Evolutionary conservation across 306 rosid species (phyloP), one percentile per base, ranked within the genome.

Genomic region (Calophaca sinica): DNA sequence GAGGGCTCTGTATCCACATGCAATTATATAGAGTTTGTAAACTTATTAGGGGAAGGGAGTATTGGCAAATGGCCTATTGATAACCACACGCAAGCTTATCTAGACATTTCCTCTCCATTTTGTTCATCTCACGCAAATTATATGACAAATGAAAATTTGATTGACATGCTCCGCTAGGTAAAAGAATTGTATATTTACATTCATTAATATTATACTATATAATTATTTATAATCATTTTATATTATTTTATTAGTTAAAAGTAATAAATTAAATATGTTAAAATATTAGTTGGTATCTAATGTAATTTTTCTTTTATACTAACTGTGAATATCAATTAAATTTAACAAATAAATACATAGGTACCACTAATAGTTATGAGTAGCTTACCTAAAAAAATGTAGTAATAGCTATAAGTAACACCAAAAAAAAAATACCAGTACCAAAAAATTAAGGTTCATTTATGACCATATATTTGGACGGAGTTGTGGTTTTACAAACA

Each of bases 81-180:
- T 8, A 15, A 50, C 54, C 80, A 68, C 66, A 74, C 48, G 62
- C 83, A 66, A 58, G 53, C 78, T 46, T 62, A 20, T 72, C 41
- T 0, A 5, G 26, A 64, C 66, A 28, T 12, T 70, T 5, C 49
- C 36, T 44, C 44, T 5, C 48, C 76, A 60, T 52, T 73, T 71
- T 71, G 33, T 42, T 72, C 51, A 51, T 7, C 3, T 4, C 33
- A 36, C 9, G 28, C 58, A 49, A 9, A 20, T 20, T 20, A 20
- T 20, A 20, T 20, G 26, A 4, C 31, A 38, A 5, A n/a, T 41
- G 20, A 63, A 64, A 31, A 33, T 7, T 61, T 33, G 44, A 32
- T 12, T 61, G 3, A n/a, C 11, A 36, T 13, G 48, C 9, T 33
- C 7, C 38, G 6, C 67, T 61, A 35, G 9, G 11, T 58, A 31